Conservation (phyloP, 192 early-diverging fungal species). For the Coemansia sp. region DNA sequence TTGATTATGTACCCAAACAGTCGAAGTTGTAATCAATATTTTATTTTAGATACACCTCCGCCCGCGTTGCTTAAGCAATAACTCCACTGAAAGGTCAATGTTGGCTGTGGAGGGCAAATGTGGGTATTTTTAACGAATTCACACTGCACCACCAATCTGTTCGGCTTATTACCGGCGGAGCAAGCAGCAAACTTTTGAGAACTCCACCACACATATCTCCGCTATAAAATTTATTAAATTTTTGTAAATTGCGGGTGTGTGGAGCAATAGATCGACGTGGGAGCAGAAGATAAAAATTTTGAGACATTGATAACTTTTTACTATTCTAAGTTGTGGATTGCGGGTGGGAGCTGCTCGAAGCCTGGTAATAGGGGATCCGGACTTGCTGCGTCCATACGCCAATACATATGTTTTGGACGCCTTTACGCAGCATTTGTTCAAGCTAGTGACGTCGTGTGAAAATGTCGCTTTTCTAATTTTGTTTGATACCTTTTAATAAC, state of each 20-base stretch:
- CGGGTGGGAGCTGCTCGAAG: background rate
- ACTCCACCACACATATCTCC: background rate
- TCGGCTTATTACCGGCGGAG: background rate
- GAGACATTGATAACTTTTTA: background rate
- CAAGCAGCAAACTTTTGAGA: background rate
- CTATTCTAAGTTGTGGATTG: background rate
- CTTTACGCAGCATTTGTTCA: background rate
- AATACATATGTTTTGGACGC: background rate
- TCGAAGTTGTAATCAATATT: background rate
- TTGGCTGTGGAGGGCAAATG: background rate
- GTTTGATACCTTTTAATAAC: background rate
- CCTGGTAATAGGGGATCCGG: background rate
- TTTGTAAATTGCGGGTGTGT: background rate
- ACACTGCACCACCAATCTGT: background rate
- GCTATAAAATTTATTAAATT: background rate
- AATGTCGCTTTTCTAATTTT: background rate
- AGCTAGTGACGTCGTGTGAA: background rate
- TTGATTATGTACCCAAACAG: background rate
- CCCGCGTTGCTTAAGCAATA: slow-evolving; percentile 2
- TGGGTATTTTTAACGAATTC: background rate
- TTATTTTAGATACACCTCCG: background rate
- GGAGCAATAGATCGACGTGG: background rate
- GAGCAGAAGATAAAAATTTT: background rate
- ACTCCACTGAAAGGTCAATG: background rate
- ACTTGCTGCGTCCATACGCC: background rate